Evolutionary conservation across 495 filamentous ascomycete genomes (phyloP).

Genomic region (Talaromyces nanjingensis): DNA sequence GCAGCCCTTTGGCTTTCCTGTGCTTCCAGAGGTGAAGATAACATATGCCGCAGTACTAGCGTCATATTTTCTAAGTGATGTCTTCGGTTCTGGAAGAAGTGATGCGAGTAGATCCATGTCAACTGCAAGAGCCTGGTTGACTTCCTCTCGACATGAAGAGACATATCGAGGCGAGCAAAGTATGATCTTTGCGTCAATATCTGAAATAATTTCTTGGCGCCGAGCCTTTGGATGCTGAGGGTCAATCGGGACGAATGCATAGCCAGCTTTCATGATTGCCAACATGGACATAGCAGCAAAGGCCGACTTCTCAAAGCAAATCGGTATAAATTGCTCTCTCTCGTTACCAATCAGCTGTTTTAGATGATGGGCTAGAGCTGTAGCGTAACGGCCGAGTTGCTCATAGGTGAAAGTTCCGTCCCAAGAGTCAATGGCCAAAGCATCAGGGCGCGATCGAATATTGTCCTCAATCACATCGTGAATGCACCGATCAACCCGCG

Average conservation of each 20-base stretch:
- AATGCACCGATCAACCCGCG: constrained; percentile 9
- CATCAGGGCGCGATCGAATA: constrained; percentile 8
- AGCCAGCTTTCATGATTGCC: constrained; percentile 41
- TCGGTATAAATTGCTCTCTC: constrained; percentile 26
- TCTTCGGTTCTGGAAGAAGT: neutral
- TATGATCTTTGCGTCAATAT: constrained; percentile 36
- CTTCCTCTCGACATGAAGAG: neutral
- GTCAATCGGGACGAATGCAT: constrained; percentile 47
- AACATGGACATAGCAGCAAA: constrained; percentile 33
- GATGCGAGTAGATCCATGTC: neutral
- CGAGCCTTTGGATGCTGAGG: constrained; percentile 40
- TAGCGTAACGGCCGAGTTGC: constrained; percentile 19
- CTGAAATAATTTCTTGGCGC: constrained; percentile 38
- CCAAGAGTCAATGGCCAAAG: constrained; percentile 26
- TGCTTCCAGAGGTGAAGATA: constrained; percentile 11
- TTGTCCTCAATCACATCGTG: constrained; percentile 16
- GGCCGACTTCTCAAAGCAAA: constrained; percentile 39
- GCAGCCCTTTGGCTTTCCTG: constrained; percentile 10
- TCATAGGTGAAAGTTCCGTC: constrained; percentile 29
- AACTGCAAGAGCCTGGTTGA: constrained; percentile 1
- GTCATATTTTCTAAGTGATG: neutral
- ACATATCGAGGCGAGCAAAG: constrained; percentile 16
- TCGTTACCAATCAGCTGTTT: constrained; percentile 5
- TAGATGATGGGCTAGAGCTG: constrained; percentile 18
- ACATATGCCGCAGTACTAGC: constrained; percentile 2